These are phyloP conservation scores for Schizosaccharomyces japonicus DNA, from an alignment of 805 yeast species.

Conservation along the genomic window DNA sequence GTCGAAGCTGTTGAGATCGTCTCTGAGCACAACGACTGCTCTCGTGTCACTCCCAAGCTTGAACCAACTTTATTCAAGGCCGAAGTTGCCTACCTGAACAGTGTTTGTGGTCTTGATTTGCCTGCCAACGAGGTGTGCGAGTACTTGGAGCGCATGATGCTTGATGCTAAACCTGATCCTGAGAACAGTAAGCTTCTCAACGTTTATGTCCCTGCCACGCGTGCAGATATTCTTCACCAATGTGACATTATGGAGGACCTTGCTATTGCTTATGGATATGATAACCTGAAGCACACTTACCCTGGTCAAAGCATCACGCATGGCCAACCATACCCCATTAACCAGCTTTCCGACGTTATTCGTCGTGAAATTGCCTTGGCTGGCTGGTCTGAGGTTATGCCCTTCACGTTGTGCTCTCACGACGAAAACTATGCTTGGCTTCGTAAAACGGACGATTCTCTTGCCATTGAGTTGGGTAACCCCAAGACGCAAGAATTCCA, in stretches of 20 bases:
- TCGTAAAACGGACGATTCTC: conserved; percentile 43
- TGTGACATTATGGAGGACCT: conserved; percentile 98
- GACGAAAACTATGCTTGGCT: conserved; percentile 87
- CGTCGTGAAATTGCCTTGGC: conserved; percentile 81
- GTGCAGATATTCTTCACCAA: conserved; percentile 87
- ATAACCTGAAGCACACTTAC: conserved; percentile 56
- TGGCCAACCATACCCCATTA: conserved; percentile 73
- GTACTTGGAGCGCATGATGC: conserved; percentile 59
- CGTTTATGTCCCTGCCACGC: conserved; percentile 69
- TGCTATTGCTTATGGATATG: conserved; percentile 86
- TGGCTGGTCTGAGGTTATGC: conserved; percentile 89
- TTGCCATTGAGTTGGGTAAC: conserved; percentile 74
- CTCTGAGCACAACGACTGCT: conserved; percentile 54
- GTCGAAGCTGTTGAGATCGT: conserved; percentile 75
- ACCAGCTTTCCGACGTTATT: conserved; percentile 72
- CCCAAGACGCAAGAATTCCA: conserved; percentile 94
- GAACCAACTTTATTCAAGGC: conserved; percentile 44
- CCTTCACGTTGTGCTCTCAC: conserved; percentile 83
- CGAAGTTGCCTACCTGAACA: conserved; percentile 66
- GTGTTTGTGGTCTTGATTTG: conserved; percentile 68
- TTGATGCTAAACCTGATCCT: conserved; percentile 33
- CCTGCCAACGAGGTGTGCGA: conserved; percentile 40
- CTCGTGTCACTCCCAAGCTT: conserved; percentile 55
- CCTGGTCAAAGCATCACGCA: conserved; percentile 51
- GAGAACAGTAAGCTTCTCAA: conserved; percentile 28